Evolutionary conservation across 768 basidiomycete species (phyloP), one percentile per base, ranked within the genome.

Genomic region (Lentinus brumalis): DNA sequence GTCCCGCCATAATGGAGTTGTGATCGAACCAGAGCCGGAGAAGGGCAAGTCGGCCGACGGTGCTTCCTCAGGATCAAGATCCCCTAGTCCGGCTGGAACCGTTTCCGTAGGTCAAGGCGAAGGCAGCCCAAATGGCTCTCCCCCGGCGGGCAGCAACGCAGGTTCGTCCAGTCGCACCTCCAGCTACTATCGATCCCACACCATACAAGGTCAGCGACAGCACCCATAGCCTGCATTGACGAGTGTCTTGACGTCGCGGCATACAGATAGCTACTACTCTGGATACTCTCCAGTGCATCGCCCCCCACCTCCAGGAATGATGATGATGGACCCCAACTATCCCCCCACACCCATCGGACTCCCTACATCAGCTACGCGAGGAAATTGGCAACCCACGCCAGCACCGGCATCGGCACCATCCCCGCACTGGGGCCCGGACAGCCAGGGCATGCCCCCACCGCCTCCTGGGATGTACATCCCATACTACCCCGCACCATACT

Each of bases 1-100:
- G 67, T 90, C 90, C 63, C 83, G 88, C 67, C 89, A 89, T 63
- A 87, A 88, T 64, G 88, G 87, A 12, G 78, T 88, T 11, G 77
- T 88, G 56, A 81, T 88, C 57, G 87, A 88, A 62, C 80, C 84
- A 18, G 74, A 77, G 12, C 59, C 58, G 41, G 66, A 69, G 8
- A 62, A 57, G 29, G 69, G 56, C 11, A 68, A 71, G 39, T 69
- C 66, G 55, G 69, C 57, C 39, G 64, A 66, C 53, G 67, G 68
- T 63, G 67, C 62, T 65, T 77, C 83, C 12, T 75, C 77, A 6
- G 75, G 70, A 6, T 79, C 82, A 21, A 71, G 75, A 54, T 80
- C 83, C 8, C 78, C 79, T 59, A 85, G 85, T 68, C 78, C 81
- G 58, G 83, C 81, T 58, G 74, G 74, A 39, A 81, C 83, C 14